Conservation (phyloP, 306 rosid species). For the Begonia loranthoides region DNA sequence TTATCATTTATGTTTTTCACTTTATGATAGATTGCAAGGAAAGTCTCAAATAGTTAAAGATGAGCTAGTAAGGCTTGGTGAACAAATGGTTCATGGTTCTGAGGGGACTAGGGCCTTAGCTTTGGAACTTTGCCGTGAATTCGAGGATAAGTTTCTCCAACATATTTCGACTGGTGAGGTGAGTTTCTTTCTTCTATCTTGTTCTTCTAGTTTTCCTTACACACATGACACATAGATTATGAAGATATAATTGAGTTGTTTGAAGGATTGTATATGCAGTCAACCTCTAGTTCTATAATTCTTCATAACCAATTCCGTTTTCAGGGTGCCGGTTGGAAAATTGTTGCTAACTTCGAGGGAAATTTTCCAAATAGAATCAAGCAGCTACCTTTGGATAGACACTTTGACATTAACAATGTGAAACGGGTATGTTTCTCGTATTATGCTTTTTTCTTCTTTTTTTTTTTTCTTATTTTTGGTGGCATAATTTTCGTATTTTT, state of each 20-base stretch:
- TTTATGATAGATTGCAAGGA: constrained; percentile 71
- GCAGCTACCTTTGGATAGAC: constrained; percentile 89
- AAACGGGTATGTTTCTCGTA: constrained; percentile 55
- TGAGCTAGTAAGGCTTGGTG: constrained; percentile 92
- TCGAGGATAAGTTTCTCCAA: constrained; percentile 90
- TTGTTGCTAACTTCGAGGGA: constrained; percentile 94
- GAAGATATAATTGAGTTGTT: too few relatives aligned
- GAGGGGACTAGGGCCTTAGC: constrained; percentile 98
- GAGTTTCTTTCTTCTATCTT: constrained; percentile 15
- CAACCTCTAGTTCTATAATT: too few relatives aligned
- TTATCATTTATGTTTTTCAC: constrained; percentile 2
- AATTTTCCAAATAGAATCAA: constrained; percentile 89
- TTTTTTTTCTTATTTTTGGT: constrained; percentile 2
- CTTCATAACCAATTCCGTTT: not conserved
- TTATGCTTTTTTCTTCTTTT: not conserved
- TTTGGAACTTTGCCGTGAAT: constrained; percentile 95
- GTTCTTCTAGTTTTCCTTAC: not conserved
- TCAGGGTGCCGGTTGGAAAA: constrained; percentile 99
- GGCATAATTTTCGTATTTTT: not conserved
- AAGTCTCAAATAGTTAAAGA: constrained; percentile 88
- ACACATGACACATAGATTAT: too few relatives aligned
- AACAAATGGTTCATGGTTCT: constrained; percentile 60
- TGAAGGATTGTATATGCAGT: not conserved
- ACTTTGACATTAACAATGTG: constrained; percentile 91
- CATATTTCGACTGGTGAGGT: constrained; percentile 91